Conservation (phyloP, 768 basidiomycete species). For the Lactarius deliciosus region DNA sequence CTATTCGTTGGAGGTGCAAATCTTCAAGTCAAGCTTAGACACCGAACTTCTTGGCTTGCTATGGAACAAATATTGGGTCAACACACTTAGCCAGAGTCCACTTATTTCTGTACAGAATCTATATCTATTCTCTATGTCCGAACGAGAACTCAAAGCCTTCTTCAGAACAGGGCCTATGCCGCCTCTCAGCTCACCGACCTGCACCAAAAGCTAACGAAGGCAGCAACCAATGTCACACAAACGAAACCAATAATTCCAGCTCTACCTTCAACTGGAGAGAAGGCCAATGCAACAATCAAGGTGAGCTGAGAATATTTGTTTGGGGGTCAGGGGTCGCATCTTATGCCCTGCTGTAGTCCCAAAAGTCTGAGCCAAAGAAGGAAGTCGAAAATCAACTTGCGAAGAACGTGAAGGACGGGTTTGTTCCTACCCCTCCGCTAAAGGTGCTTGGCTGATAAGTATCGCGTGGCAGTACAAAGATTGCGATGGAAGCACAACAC, state of each 20-base stretch:
- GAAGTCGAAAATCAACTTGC: constrained; percentile 77
- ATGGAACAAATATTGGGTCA: constrained; percentile 99
- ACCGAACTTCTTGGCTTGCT: constrained; percentile 82
- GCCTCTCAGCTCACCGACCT: constrained; percentile 89
- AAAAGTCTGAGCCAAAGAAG: constrained; percentile 73
- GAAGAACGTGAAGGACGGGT: constrained; percentile 91
- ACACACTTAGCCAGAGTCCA: constrained; percentile 91
- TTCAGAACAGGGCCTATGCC: constrained; percentile 92
- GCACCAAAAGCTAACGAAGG: constrained; percentile 83
- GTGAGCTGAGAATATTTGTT: constrained; percentile 34
- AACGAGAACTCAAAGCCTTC: background rate
- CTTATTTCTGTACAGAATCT: constrained; percentile 72
- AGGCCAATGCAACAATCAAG: constrained; percentile 50
- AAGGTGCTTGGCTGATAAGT: background rate
- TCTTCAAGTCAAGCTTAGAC: constrained; percentile 92
- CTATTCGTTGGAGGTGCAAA: constrained; percentile 90
- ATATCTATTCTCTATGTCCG: background rate
- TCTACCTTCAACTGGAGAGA: constrained; percentile 50
- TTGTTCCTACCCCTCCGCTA: background rate
- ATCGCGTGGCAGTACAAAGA: constrained; percentile 62
- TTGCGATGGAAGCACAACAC: constrained; percentile 89
- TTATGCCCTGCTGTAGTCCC: constrained; percentile 10
- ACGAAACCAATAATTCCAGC: constrained; percentile 53
- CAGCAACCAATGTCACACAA: constrained; percentile 53
- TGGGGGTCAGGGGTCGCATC: background rate